Base-by-base conservation (phyloP, 177 flowering plant species). In the Vitis hybrid region DNA sequence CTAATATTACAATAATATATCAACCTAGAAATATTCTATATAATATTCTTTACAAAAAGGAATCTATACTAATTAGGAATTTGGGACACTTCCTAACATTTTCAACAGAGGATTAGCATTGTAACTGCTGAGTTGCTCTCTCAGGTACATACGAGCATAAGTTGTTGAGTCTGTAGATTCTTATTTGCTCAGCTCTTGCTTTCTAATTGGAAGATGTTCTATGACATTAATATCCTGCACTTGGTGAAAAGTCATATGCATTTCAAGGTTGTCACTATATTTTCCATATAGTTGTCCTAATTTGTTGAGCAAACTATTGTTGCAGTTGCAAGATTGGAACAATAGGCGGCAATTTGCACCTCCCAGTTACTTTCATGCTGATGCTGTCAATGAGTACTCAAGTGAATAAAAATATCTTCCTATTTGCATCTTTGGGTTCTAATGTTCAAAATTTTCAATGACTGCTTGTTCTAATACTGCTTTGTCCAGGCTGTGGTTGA, bases 301-400 rank as follows among this genome's bases (percentile, higher is more conserved):
- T 70, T 15, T 60, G 16, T 35, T 27, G 12, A 60, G 15, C 62
- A 52, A 67, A 40, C 3, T 64, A 1, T 56, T 60, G 11, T 65
- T 80, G 56, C 81, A 92, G 99, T 79, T 95, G 84, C 97, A 93
- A 89, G 99, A 91, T 80, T 93, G 97, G 98, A 93, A 95, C 76
- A 95, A 86, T 59, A 85, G 99, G 78, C 79, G 89, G 18, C 81
- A 93, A 70, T 95, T 95, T 70, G 79, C 93, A 65, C 64, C 89
- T 16, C 84, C 93, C 3, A 84, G 86, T 73, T 89, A 93, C 76
- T 95, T 95, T 75, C 96, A 95, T 82, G 98, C 97, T 15, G 94
- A 93, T 82, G 94, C 89, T 56, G 91, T 88, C 51, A 90, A 89
- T 84, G 99, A 95, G 2, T 69, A 68, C 93, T 67, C 98, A 93